Evolutionary conservation across 139 green algal species (phyloP), one percentile per base, ranked within the genome.

Genomic region (Tetratostichococcus sp.): DNA sequence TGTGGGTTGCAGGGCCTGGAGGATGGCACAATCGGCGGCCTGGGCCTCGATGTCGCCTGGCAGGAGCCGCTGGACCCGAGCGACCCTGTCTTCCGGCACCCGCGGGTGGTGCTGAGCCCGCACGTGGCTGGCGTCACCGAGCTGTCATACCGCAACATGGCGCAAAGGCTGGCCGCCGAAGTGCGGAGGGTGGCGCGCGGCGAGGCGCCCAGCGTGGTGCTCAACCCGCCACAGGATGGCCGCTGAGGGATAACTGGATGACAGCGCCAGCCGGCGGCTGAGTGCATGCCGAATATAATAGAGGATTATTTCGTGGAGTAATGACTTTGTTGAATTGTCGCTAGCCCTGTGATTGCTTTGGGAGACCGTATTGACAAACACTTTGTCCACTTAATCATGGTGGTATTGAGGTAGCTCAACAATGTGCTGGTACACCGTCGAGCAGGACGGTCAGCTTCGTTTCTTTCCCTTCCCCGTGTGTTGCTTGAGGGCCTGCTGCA

Each of bases 101-200:
- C 84, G 25, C 79, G 66, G 31, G 81, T 87, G 22, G 65, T 85
- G 25, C 70, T 89, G 28, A 93, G 85, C 33, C 89, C 89, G 11
- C 89, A 94, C 77, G 76, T 92, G 3, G 89, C 82, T 1, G 89
- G 89, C 17, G 86, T 93, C 22, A 93, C 89, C 2, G 77, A 90
- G 32, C 30, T 82, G 11, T 85, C 75, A 21, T 93, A 93, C 74
- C 39, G 75, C 11, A 79, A 35, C 69, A 93, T 93, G 89, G 89
- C 85, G 0, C 16, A 77, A 28, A 69, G 88, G 23, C 74, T 91
- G 50, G 85, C 83, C 0, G 39, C 62, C 1, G 80, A 85, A 25
- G 80, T 74, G 17, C 34, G 25, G 62, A 71, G 62, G 28, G 14
- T 83, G 28, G 22, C 35, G 19, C 42, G 69, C 21, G 80, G 83